Evolutionary conservation across 768 basidiomycete species (phyloP), one percentile per base, ranked within the genome.

Genomic region (Collybia mongolica): DNA sequence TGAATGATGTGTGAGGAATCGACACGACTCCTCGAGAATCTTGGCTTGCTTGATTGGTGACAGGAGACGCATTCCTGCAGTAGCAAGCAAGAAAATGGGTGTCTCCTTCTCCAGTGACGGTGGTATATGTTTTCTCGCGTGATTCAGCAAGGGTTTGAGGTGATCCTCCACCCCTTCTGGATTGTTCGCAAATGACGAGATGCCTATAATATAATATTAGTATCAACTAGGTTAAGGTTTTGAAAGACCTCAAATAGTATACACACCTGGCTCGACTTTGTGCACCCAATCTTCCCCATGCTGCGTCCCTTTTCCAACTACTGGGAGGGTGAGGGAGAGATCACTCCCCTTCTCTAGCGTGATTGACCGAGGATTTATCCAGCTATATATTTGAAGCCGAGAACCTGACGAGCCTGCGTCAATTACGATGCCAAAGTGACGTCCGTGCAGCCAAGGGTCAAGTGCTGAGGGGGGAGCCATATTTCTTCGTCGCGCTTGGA

Each of bases 371-470:
- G 95, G 88, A 65, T 98, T 88, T 55, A 81, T 81, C 97, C 96
- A 99, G 66, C 91, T 93, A 72, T 99, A 98, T 58, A 98, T 93
- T 67, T 98, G 95, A 29, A 98, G 74, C 47, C 97, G 76, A 4
- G 96, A 98, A 23, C 97, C 97, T 19, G 94, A 98, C 65, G 94
- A 97, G 53, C 97, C 97, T 64, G 97, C 97, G 75, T 99, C 97
- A 68, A 99, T 92, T 54, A 98, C 94, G 52, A 98, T 81, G 52
- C 92, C 93, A 69, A 93, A 96, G 60, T 86, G 84, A 57, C 93
- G 84, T 48, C 83, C 83, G 52, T 79, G 70, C 49, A 90, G 79
- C 91, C 91, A 93, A 54, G 84, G 70, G 64, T 91, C 82, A 57
- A 75, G 75, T 46, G 72, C 80, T 51, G 78, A 81, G 52, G 88